Conservation (phyloP, 257 asterid genomes). For the Nicotiana attenuata region DNA sequence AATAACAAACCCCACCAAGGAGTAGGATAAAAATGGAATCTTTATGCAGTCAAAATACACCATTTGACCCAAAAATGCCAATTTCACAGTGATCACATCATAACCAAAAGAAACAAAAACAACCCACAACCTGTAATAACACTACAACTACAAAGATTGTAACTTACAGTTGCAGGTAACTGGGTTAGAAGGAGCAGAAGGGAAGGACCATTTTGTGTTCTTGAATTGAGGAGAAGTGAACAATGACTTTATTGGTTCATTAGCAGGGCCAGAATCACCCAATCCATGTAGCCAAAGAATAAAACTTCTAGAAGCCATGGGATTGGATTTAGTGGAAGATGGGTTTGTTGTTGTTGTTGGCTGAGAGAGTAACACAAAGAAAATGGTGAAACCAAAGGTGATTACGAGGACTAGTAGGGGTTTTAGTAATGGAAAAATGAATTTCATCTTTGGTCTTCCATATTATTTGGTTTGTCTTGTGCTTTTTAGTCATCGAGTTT, state of each 20-base stretch:
- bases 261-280: slow-evolving; percentile 96
- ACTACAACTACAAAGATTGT: not conserved
- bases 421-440: slow-evolving; percentile 23
- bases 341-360: slow-evolving; percentile 3
- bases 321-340: slow-evolving; percentile 20
- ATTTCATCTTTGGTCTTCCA: slow-evolving; percentile 35
- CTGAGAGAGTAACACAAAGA: slow-evolving; percentile 34
- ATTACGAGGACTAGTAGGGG: slow-evolving; percentile 37
- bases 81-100: not conserved
- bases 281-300: slow-evolving; percentile 91
- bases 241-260: slow-evolving; percentile 77
- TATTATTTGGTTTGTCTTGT: not conserved
- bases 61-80: not conserved
- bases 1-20: not conserved
- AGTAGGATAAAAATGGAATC: not conserved
- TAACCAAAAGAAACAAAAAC: not conserved
- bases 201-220: slow-evolving; percentile 81
- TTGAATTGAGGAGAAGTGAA: slow-evolving; percentile 74
- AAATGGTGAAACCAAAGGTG: slow-evolving; percentile 51
- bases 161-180: slow-evolving; percentile 89
- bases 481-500: not conserved
- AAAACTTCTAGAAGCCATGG: slow-evolving; percentile 64
- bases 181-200: slow-evolving; percentile 90
- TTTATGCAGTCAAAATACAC: not conserved
- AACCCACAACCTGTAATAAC: not conserved